A percentile compares a stretch with the other conserved stretches of the same genome.
Conservation (phyloP, 768 basidiomycete genomes). For the Chalciporus piperatus region DNA sequence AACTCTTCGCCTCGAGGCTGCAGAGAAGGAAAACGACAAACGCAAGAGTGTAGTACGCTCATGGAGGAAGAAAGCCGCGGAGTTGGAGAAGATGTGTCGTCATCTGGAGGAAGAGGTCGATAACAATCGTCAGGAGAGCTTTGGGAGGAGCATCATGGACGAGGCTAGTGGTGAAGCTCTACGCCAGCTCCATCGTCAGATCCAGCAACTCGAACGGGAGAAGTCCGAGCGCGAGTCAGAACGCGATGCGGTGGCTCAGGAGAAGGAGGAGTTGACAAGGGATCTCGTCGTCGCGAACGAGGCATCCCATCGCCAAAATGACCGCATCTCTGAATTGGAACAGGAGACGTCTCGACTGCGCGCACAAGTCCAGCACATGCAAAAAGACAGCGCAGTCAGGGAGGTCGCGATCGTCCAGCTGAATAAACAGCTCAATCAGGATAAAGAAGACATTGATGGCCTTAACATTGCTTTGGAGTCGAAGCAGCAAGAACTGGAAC, state of each 20-base stretch:
- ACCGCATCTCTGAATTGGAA: constrained; percentile 11
- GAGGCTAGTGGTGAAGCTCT: constrained; percentile 78
- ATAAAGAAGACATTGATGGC: constrained; percentile 77
- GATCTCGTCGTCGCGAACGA: constrained; percentile 48
- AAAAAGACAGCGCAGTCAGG: constrained; percentile 80
- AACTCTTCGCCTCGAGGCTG: constrained; percentile 46
- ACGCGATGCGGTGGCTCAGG: not conserved
- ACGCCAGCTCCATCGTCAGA: constrained; percentile 75
- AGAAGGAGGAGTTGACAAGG: constrained; percentile 37
- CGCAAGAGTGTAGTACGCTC: constrained; percentile 50
- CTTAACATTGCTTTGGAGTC: constrained; percentile 90
- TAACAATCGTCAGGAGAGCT: constrained; percentile 72
- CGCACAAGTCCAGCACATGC: constrained; percentile 63
- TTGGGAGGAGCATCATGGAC: constrained; percentile 82
- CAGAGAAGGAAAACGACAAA: constrained; percentile 64
- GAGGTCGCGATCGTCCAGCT: constrained; percentile 78
- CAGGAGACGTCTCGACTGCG: constrained; percentile 52
- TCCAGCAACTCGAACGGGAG: constrained; percentile 72
- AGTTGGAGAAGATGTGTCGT: constrained; percentile 66
- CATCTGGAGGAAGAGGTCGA: constrained; percentile 86
- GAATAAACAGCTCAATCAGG: constrained; percentile 59
- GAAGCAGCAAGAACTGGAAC: constrained; percentile 91
- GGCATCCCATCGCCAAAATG: constrained; percentile 29
- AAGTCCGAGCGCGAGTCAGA: constrained; percentile 43
- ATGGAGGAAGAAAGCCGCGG: constrained; percentile 78